Base-by-base conservation (phyloP, 1,139 yeast species). In the Blastobotrys proliferans region DNA sequence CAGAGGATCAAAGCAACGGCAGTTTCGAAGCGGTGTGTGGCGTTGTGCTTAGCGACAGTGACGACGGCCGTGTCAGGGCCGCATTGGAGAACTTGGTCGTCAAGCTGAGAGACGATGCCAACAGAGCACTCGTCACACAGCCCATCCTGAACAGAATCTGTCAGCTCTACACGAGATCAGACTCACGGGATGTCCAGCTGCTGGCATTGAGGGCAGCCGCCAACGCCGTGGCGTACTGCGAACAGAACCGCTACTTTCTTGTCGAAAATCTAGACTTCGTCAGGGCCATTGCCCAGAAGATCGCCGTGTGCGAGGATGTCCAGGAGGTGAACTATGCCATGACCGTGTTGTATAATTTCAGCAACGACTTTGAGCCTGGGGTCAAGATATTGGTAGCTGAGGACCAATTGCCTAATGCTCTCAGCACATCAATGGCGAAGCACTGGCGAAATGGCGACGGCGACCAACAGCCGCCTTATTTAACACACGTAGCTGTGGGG, bases 141-240 rank as follows among this genome's bases (percentile, higher is more conserved):
- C 14, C n/a, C 4, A n/a, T 34, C 4, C 13, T 44, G 24, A 34
- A 37, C 13, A 24, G 32, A 14, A n/a, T 33, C 3, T 13, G 28
- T 24, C 41, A 35, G 18, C 11, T 40, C 32, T 33, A 26, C 26
- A 4, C 36, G 13, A 22, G 19, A 13, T n/a, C 21, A 5, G 36
- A 32, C 1, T 11, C 20, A 5, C 10, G 20, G 10, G 26, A 6
- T 10, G 18, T 35, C 13, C 24, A 16, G 24, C 26, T 36, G 14
- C 25, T 25, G 17, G 35, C 31, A 4, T 14, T 40, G 14, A 28
- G 38, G 21, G 40, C 30, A 6, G 4, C 43, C 4, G 44, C 45
- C 26, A 46, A 46, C 22, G 40, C 48, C 1, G 46, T 41, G n/a
- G 50, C 49, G 4, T 41, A 46, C 20, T 18, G 27, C 30, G 47